Base-by-base conservation (phyloP, 495 filamentous ascomycete genomes). In the Massariosphaeria phaeospora region DNA sequence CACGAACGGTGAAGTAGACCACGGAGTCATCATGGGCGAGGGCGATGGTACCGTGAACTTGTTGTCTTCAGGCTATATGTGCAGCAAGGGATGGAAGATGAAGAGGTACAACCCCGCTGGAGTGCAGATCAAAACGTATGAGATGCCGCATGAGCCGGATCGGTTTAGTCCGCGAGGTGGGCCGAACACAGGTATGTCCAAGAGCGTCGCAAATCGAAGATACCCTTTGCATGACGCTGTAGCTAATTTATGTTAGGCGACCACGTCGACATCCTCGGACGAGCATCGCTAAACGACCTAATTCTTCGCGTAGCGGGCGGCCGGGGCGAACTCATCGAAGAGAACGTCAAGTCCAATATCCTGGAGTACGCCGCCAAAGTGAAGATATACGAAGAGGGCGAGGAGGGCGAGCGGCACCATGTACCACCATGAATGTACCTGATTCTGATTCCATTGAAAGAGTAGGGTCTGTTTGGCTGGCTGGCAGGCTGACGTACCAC, bases 121-220 rank as follows among this genome's bases (percentile, higher is more conserved):
- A 0, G 76, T 84, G 2, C 78, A 88, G 62, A 75, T 98, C 65
- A 91, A 84, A 49, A 84, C 89, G 2, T 89, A 82, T 59, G 93
- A 97, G 72, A 97, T 97, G 91, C 87, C 84, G 2, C 94, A 98
- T 66, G 90, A 97, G 67, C 93, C 93, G 0, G 90, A 96, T 52
- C 73, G 88, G 20, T 97, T 96, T 69, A 87, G 83, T 54, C 89
- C 94, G 0, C 74, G 93, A 11, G 93, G 93, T 36, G 93, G 93
- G 0, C 93, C 91, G 11, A 97, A 96, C 63, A 97, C 93, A 30
- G 90, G 79, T 82, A 72, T 31, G 59, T 17, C 10, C 34, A 48
- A n/a, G n/a, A n/a, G n/a, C n/a, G n/a, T n/a, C n/a, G n/a, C n/a
- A n/a, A n/a, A n/a, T n/a, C n/a, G n/a, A n/a, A n/a, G n/a, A n/a